Conservation (phyloP, 306 rosid genomes). For the Cucurbita argyrosperma region DNA sequence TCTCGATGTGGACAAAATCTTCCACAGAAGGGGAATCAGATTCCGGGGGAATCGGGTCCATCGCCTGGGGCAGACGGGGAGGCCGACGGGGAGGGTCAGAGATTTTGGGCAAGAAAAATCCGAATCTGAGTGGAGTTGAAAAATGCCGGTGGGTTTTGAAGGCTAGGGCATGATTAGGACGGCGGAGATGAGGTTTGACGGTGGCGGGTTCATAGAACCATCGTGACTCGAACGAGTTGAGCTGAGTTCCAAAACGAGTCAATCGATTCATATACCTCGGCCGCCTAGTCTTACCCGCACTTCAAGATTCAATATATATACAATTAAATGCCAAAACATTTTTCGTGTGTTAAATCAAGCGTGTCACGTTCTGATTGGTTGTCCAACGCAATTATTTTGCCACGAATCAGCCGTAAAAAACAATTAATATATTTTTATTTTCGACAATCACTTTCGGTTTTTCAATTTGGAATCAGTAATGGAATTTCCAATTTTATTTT, state of each 20-base stretch:
- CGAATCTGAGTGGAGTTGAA: conserved; percentile 11
- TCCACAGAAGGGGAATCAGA: conserved; percentile 26
- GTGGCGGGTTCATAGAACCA: not conserved
- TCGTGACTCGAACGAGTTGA: conserved; percentile 31
- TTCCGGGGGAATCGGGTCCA: conserved; percentile 41
- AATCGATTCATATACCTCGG: conserved; percentile 22
- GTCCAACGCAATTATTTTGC: not conserved
- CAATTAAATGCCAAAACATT: not conserved
- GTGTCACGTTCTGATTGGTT: not conserved
- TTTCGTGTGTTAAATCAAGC: not conserved
- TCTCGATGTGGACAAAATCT: conserved; percentile 61
- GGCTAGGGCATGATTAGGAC: not conserved
- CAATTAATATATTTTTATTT: too few relatives aligned
- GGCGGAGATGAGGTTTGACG: not conserved
- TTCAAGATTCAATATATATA: not conserved
- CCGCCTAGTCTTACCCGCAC: not conserved
- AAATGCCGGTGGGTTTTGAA: conserved; percentile 4
- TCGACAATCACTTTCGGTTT: too few relatives aligned
- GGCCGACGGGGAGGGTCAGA: conserved; percentile 8
- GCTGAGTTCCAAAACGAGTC: conserved; percentile 16
- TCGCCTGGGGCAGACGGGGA: conserved; percentile 13
- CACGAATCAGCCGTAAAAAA: not conserved
- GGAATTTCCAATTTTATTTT: not conserved
- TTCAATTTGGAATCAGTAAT: too few relatives aligned
- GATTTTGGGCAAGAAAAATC: not conserved